Evolutionary conservation across 768 basidiomycete species (phyloP).

Genomic region (Boletus barrowsii): DNA sequence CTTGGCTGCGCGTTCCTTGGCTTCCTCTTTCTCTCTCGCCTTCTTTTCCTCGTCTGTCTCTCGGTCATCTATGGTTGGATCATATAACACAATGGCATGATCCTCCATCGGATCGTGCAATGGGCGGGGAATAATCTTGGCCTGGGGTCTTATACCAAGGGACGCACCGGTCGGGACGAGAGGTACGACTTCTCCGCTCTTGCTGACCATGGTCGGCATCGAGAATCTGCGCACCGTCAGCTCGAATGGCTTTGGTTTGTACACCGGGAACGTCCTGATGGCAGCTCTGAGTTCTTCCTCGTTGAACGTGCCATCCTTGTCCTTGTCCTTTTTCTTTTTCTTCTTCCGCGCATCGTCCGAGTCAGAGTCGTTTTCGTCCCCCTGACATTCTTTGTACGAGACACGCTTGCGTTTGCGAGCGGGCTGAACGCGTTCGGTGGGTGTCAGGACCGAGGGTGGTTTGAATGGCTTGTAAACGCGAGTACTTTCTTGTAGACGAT

Average conservation of each 20-base stretch:
- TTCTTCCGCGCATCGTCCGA: constrained; percentile 46
- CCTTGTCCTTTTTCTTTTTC: constrained; percentile 66
- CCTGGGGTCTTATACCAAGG: constrained; percentile 80
- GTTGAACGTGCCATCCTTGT: constrained; percentile 57
- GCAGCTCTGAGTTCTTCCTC: constrained; percentile 61
- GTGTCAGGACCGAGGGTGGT: constrained; percentile 50
- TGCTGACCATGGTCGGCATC: constrained; percentile 76
- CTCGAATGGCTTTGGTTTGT: constrained; percentile 75
- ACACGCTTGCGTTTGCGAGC: constrained; percentile 84
- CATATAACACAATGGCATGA: constrained; percentile 95
- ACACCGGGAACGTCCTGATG: constrained; percentile 73
- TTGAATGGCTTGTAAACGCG: constrained; percentile 83
- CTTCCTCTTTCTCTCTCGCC: constrained; percentile 72
- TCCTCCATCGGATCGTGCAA: constrained; percentile 98
- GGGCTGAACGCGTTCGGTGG: constrained; percentile 55
- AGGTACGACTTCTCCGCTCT: constrained; percentile 60
- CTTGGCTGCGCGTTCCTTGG: constrained; percentile 56
- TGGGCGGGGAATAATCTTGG: constrained; percentile 82
- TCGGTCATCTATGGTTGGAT: constrained; percentile 90
- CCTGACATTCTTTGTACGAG: constrained; percentile 74
- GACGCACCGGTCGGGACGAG: constrained; percentile 63
- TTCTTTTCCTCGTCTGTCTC: constrained; percentile 86
- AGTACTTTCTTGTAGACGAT: constrained; percentile 66
- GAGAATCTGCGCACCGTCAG: constrained; percentile 66
- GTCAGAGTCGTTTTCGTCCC: constrained; percentile 57